Conservation (phyloP, 306 rosid genomes). For the Carpinus viminea region DNA sequence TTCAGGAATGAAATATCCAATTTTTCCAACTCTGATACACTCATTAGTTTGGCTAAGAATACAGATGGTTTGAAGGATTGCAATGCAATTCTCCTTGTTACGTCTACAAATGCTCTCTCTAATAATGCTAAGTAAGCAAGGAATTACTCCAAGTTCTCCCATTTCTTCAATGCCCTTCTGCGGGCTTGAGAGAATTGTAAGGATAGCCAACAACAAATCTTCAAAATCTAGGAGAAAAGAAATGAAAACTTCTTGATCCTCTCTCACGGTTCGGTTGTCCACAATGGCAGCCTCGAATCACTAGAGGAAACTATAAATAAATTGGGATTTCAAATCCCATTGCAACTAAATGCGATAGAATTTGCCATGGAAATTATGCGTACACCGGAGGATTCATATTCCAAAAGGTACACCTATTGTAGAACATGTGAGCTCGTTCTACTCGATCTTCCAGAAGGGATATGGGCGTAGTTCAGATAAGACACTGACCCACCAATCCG, state of each 20-base stretch:
- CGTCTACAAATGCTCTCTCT: too few relatives aligned
- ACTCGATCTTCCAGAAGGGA: conserved; percentile 41
- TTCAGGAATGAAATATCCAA: too few relatives aligned
- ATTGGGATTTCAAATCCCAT: conserved; percentile 62
- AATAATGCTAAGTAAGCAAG: conserved; percentile 61
- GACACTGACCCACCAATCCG: too few relatives aligned
- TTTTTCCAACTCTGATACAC: too few relatives aligned
- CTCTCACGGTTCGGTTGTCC: conserved; percentile 68
- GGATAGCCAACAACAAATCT: conserved; percentile 60
- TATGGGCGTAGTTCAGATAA: conserved; percentile 6
- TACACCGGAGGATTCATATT: conserved; percentile 46
- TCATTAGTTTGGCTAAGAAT: too few relatives aligned
- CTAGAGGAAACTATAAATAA: conserved; percentile 54
- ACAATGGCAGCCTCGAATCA: conserved; percentile 66
- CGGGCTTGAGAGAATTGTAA: conserved; percentile 71
- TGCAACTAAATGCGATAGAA: conserved; percentile 73
- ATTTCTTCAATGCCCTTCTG: conserved; percentile 73
- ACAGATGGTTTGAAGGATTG: too few relatives aligned
- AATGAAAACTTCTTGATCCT: conserved; percentile 62
- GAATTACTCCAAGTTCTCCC: conserved; percentile 73
- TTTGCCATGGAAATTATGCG: conserved; percentile 76
- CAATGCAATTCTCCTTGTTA: too few relatives aligned
- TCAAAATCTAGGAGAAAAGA: too few relatives aligned
- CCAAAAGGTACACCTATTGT: conserved; percentile 17
- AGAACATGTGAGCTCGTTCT: conserved; percentile 32